Conservation (phyloP, 2,329 filamentous ascomycete species). For the Penicillium aurantiogriseum region DNA sequence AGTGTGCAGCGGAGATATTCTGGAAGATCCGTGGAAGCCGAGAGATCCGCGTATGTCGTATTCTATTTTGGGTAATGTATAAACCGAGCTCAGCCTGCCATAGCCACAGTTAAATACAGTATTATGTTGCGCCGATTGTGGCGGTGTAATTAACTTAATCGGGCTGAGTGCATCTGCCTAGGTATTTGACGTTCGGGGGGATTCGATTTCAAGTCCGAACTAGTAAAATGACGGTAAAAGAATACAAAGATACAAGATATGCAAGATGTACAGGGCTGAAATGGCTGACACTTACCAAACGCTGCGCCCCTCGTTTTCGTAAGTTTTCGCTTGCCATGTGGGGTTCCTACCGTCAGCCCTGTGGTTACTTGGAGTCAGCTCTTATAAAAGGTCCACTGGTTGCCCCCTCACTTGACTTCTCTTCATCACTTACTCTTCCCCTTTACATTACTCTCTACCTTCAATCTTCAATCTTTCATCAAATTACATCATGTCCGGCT, state of each 20-base stretch:
- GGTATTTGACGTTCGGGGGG: not conserved
- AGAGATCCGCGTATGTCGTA: constrained; percentile 5
- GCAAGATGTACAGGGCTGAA: not conserved
- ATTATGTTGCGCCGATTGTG: not conserved
- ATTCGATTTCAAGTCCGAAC: not conserved
- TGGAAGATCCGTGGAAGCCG: constrained; percentile 18
- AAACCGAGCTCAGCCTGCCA: not conserved
- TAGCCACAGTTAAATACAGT: constrained; percentile 4
- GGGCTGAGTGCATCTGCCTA: not conserved
- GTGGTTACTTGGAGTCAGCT: constrained; percentile 7
- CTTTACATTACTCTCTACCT: not conserved
- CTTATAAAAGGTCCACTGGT: constrained; percentile 2
- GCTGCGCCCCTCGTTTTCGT: constrained; percentile 11
- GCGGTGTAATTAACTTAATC: not conserved
- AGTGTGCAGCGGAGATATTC: constrained; percentile 2
- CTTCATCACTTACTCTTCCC: constrained; percentile 6
- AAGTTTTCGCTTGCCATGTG: constrained; percentile 11
- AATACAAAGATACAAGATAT: not conserved
- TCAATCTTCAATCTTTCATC: not conserved
- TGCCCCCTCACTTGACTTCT: constrained; percentile 7
- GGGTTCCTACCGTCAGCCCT: constrained; percentile 12
- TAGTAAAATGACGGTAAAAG: not conserved
- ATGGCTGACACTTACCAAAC: constrained; percentile 2
- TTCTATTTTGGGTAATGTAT: constrained; percentile 11
- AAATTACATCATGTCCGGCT: constrained; percentile 24